Conservation (phyloP, 805 yeast genomes). For the Scheffersomyces lignosus region DNA sequence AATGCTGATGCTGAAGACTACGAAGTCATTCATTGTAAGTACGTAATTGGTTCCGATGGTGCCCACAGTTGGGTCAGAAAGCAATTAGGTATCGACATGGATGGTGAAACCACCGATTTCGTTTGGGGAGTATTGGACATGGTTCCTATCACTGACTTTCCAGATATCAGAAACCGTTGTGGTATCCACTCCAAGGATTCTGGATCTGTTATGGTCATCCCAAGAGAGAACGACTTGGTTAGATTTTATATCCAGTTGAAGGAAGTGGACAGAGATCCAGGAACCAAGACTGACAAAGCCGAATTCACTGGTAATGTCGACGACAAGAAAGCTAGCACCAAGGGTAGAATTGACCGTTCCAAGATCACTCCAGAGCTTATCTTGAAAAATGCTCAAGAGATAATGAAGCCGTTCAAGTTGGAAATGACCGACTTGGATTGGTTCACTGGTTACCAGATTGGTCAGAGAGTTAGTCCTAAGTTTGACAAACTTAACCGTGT, state of each 20-base stretch:
- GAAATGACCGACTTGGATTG: slow-evolving; percentile 24
- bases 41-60: slow-evolving; percentile 22
- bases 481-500: slow-evolving; percentile 16
- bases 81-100: slow-evolving; percentile 29
- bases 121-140: slow-evolving; percentile 38
- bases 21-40: slow-evolving; percentile 27
- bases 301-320: neutral
- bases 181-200: slow-evolving; percentile 30
- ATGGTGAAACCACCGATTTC: slow-evolving; percentile 33
- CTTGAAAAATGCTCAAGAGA: slow-evolving; percentile 15
- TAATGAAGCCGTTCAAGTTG: slow-evolving; percentile 18
- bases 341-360: slow-evolving; percentile 25
- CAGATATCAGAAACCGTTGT: slow-evolving; percentile 31
- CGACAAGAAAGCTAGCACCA: slow-evolving; percentile 4
- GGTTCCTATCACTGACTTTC: slow-evolving; percentile 34
- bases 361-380: slow-evolving; percentile 29
- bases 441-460: slow-evolving; percentile 33
- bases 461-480: slow-evolving; percentile 25
- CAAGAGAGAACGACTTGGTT: slow-evolving; percentile 31
- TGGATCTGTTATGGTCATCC: slow-evolving; percentile 34
- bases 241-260: slow-evolving; percentile 30
- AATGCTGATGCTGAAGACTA: slow-evolving; percentile 5
- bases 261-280: slow-evolving; percentile 14
- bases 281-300: neutral
- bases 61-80: slow-evolving; percentile 33